phyloP scores from a whole-genome alignment of 192 early-diverging fungal species.

The Cladochytrium replicatum region DNA sequence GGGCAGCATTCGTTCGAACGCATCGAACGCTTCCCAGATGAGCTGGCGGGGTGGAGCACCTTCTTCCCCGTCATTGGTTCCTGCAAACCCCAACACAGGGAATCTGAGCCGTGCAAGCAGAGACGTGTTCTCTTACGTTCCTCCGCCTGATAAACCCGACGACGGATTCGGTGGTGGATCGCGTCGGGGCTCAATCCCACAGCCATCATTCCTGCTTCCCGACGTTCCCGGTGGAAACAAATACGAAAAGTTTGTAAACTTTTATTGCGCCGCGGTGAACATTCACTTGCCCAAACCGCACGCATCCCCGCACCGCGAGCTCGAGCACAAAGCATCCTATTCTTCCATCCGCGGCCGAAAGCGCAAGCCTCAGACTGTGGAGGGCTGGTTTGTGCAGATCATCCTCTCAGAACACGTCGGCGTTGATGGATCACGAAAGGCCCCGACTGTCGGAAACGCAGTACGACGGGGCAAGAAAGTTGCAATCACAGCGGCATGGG shows the following conservation, averaged over 20 bases:
- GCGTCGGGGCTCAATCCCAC: no score
- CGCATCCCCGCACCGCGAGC: neutral
- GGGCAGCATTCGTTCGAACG: no score
- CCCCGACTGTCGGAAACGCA: neutral
- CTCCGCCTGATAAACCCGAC: no score
- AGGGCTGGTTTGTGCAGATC: conserved; percentile 5
- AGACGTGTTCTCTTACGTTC: no score
- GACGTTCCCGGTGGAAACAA: no score
- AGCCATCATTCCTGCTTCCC: no score
- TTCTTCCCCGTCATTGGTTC: no score
- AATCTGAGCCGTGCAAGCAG: no score
- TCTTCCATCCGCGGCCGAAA: neutral
- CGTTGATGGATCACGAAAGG: conserved; percentile 7
- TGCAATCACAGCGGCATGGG: conserved; percentile 8
- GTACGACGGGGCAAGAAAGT: conserved; percentile 3
- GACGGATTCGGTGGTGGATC: no score
- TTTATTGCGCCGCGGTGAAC: conserved; percentile 14
- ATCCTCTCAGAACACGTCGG: conserved; percentile 9
- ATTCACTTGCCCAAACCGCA: conserved; percentile 8
- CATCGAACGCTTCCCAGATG: no score
- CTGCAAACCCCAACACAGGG: no score
- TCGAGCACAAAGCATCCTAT: neutral
- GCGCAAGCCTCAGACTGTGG: neutral
- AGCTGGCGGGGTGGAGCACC: no score
- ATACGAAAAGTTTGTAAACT: conserved; percentile 23